phyloP scores from a whole-genome alignment of 768 basidiomycete species.

The Collybiopsis luxurians region DNA sequence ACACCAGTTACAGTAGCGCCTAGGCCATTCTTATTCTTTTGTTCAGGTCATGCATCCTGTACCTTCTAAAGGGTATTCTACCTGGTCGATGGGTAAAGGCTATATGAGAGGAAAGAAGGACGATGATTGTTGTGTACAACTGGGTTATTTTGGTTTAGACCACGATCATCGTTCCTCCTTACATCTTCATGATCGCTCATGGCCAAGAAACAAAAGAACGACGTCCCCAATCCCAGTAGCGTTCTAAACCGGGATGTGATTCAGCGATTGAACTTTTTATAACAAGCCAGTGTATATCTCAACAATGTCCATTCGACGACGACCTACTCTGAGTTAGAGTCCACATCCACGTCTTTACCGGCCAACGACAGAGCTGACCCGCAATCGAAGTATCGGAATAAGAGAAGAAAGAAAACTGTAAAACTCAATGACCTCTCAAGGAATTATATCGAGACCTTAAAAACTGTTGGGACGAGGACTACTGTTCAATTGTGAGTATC shows the following conservation, averaged over 20 bases:
- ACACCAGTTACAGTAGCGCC: too few relatives aligned
- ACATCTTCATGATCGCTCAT: conserved; percentile 28
- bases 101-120: too few relatives aligned
- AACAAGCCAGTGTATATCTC: conserved; percentile 74
- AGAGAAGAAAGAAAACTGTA: conserved; percentile 25
- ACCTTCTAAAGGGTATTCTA: too few relatives aligned
- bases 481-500: conserved; percentile 71
- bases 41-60: too few relatives aligned
- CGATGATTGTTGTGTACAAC: too few relatives aligned
- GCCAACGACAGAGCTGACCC: neutral
- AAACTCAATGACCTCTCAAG: conserved; percentile 54
- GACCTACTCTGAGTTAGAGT: neutral
- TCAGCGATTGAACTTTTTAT: conserved; percentile 83
- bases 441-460: conserved; percentile 65
- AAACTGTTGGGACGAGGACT: conserved; percentile 68
- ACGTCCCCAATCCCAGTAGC: conserved; percentile 52
- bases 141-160: too few relatives aligned
- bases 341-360: neutral
- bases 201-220: conserved; percentile 68
- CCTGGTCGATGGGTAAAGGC: too few relatives aligned
- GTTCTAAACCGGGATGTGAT: conserved; percentile 72
- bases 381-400: neutral
- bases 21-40: too few relatives aligned
- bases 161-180: too few relatives aligned
- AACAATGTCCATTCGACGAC: conserved; percentile 30